Conservation (phyloP, 2,329 filamentous ascomycete genomes). For the Alternaria novae-zelandiae region DNA sequence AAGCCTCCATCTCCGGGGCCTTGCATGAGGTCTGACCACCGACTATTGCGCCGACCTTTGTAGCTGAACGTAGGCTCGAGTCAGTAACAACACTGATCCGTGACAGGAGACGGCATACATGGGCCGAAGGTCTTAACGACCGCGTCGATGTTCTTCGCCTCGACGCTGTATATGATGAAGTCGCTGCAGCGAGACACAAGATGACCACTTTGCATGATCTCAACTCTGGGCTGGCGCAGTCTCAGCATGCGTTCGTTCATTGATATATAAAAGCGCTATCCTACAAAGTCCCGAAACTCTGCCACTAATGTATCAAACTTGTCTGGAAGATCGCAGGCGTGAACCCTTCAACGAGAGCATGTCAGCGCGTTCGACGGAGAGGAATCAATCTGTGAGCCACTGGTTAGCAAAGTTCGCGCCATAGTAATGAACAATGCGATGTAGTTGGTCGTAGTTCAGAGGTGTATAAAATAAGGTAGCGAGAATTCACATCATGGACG, state of each 20-base stretch:
- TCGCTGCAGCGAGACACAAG: constrained; percentile 95
- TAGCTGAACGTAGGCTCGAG: constrained; percentile 64
- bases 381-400: constrained; percentile 37
- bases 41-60: constrained; percentile 92
- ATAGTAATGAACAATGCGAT: constrained; percentile 26
- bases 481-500: constrained; percentile 99
- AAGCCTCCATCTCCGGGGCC: constrained; percentile 91
- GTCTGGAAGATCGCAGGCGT: constrained; percentile 92
- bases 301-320: constrained; percentile 80
- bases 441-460: constrained; percentile 69
- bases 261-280: constrained; percentile 53
- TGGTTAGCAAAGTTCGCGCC: constrained; percentile 39
- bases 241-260: constrained; percentile 52
- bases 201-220: constrained; percentile 92
- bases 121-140: constrained; percentile 90
- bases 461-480: constrained; percentile 90
- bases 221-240: constrained; percentile 72
- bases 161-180: constrained; percentile 98
- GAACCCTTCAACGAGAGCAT: constrained; percentile 68
- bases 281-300: constrained; percentile 89
- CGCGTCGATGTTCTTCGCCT: constrained; percentile 85
- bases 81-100: constrained; percentile 11
- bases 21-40: constrained; percentile 99
- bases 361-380: constrained; percentile 12
- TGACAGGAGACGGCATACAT: constrained; percentile 66